These are phyloP conservation scores for Fusarium sp. DNA, from an alignment of 2,329 filamentous ascomycete genomes.

Conservation along the genomic window DNA sequence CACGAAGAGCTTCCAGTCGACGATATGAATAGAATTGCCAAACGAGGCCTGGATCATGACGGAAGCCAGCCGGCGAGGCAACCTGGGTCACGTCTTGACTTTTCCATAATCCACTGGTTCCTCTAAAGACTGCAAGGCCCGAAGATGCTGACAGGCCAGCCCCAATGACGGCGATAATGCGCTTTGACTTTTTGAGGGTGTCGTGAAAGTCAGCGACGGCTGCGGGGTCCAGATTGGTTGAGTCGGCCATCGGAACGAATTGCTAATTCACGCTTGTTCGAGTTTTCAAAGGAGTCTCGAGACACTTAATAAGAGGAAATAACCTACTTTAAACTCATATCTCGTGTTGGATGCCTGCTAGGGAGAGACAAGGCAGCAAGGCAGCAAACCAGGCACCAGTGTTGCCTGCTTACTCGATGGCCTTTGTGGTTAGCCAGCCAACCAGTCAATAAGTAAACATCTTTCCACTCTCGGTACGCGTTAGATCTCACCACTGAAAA, in stretches of 20 bases:
- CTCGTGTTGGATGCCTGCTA: neutral
- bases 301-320: neutral
- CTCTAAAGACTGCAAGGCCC: neutral
- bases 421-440: neutral
- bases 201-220: neutral
- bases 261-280: neutral
- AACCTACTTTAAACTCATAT: neutral
- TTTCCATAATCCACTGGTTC: neutral
- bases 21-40: neutral
- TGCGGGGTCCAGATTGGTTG: neutral
- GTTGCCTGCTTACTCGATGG: neutral
- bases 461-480: neutral
- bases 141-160: neutral
- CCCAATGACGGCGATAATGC: neutral
- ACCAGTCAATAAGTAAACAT: neutral
- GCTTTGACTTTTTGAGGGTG: neutral
- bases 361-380: neutral
- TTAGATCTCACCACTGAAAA: neutral
- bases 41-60: neutral
- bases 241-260: neutral
- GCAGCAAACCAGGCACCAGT: neutral
- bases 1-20: neutral
- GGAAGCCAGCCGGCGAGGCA: neutral
- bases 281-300: neutral
- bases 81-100: neutral